A percentile compares a stretch with the other conserved stretches of the same genome.
phyloP scores from a whole-genome alignment of 805 yeast species.

The Starmerella scarabaei region DNA sequence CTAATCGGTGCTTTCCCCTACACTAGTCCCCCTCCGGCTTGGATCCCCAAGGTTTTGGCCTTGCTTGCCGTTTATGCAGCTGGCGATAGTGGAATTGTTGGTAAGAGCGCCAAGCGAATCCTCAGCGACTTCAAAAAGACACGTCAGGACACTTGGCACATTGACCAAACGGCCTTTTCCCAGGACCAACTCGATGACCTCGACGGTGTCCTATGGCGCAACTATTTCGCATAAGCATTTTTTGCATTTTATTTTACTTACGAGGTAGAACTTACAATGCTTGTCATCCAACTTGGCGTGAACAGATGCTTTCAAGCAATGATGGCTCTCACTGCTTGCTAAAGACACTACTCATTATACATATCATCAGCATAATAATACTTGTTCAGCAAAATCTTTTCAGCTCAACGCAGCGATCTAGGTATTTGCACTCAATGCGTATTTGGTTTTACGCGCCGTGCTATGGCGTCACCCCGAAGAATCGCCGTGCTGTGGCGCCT shows the following conservation, averaged over 20 bases:
- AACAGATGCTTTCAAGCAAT: background rate
- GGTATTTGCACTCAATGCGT: no score
- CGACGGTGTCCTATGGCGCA: conserved; percentile 88
- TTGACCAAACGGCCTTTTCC: conserved; percentile 63
- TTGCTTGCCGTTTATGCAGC: conserved; percentile 58
- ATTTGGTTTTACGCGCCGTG: no score
- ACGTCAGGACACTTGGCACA: conserved; percentile 92
- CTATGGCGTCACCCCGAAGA: no score
- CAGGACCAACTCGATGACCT: conserved; percentile 73
- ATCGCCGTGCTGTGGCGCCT: no score
- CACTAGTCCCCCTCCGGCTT: conserved; percentile 74
- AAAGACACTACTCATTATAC: no score
- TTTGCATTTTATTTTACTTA: no score
- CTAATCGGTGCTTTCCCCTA: conserved; percentile 83
- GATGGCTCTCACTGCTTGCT: no score
- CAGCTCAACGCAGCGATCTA: no score
- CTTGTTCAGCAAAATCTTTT: no score
- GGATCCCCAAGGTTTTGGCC: conserved; percentile 70
- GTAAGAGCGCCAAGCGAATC: conserved; percentile 68
- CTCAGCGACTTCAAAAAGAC: conserved; percentile 79
- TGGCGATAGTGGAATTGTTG: conserved; percentile 63
- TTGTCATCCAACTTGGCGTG: background rate
- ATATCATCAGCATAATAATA: no score
- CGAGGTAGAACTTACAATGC: background rate
- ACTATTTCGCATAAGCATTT: conserved; percentile 59